Percentiles rank a stretch among this genome's conserved stretches.
Evolutionary conservation across 2,329 filamentous ascomycete genomes (phyloP).

Genomic region (Cryphonectria nitschkei): DNA sequence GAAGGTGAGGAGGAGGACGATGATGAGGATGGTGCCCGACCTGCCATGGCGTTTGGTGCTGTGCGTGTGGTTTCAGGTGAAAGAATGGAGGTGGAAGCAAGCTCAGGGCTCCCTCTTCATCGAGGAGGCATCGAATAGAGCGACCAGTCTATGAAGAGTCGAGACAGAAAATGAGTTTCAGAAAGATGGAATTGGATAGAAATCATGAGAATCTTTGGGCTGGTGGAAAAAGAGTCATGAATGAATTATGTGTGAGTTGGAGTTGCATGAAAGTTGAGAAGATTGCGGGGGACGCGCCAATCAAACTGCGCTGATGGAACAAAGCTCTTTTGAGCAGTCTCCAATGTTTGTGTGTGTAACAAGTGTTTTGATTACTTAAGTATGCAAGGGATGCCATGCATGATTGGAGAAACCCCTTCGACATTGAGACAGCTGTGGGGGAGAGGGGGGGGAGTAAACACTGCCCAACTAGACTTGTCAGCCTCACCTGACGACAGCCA

Average conservation of each 20-base stretch:
- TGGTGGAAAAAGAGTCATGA: not conserved
- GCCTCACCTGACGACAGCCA: too few relatives aligned
- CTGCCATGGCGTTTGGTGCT: not conserved
- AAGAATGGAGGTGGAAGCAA: too few relatives aligned
- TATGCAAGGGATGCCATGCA: not conserved
- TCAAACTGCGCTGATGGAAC: not conserved
- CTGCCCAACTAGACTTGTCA: too few relatives aligned
- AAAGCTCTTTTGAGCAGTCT: not conserved
- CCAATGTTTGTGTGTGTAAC: not conserved
- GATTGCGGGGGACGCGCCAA: not conserved
- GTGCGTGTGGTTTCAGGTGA: too few relatives aligned
- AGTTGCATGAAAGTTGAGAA: constrained; percentile 16
- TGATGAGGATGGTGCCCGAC: not conserved
- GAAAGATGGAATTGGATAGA: not conserved
- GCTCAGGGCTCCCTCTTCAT: too few relatives aligned
- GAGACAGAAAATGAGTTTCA: too few relatives aligned
- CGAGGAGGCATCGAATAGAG: not conserved
- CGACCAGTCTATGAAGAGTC: not conserved
- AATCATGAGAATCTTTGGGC: not conserved
- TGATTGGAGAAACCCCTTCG: not conserved
- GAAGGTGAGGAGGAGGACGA: not conserved
- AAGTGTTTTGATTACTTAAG: not conserved
- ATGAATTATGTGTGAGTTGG: constrained; percentile 13
- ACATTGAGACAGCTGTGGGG: not conserved
- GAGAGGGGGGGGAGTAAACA: too few relatives aligned